phyloP scores from a whole-genome alignment of 805 yeast species.

The Candida gorgasii region DNA sequence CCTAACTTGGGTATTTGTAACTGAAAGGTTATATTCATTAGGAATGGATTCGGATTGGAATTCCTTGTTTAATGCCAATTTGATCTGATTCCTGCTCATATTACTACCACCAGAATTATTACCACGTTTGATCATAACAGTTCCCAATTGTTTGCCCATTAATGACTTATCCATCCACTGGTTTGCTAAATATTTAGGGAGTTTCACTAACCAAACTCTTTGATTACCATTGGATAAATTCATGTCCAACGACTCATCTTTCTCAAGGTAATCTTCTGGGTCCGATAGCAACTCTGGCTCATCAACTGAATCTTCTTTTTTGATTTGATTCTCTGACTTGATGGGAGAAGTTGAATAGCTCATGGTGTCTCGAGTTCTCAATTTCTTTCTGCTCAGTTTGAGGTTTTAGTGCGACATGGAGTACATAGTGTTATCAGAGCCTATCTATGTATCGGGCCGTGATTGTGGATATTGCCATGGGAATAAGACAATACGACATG shows the following conservation, averaged over 20 bases:
- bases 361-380: slow-evolving; percentile 1
- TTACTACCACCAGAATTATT: slow-evolving; percentile 22
- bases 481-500: slow-evolving; percentile 37
- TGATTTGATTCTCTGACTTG: slow-evolving; percentile 1
- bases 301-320: slow-evolving; percentile 7
- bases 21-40: slow-evolving; percentile 75
- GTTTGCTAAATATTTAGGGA: slow-evolving; percentile 85
- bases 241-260: slow-evolving; percentile 74
- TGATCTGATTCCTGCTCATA: slow-evolving; percentile 40
- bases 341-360: slow-evolving; percentile 2
- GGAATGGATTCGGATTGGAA: slow-evolving; percentile 52
- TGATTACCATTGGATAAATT: slow-evolving; percentile 61
- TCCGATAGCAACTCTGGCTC: slow-evolving; percentile 41
- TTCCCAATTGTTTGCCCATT: slow-evolving; percentile 77
- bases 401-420: slow-evolving; percentile 5
- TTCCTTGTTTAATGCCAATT: slow-evolving; percentile 49
- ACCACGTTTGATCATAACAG: slow-evolving; percentile 66
- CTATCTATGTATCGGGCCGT: slow-evolving; percentile 43
- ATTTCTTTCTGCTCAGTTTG: background rate
- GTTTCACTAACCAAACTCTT: slow-evolving; percentile 88
- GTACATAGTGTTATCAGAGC: slow-evolving; percentile 37
- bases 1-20: slow-evolving; percentile 76
- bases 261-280: slow-evolving; percentile 48
- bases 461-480: slow-evolving; percentile 77
- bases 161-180: slow-evolving; percentile 65